Percentiles rank a stretch among this genome's conserved stretches.
phyloP scores from a whole-genome alignment of 139 green algal species.

The Pleodorina starrii region DNA sequence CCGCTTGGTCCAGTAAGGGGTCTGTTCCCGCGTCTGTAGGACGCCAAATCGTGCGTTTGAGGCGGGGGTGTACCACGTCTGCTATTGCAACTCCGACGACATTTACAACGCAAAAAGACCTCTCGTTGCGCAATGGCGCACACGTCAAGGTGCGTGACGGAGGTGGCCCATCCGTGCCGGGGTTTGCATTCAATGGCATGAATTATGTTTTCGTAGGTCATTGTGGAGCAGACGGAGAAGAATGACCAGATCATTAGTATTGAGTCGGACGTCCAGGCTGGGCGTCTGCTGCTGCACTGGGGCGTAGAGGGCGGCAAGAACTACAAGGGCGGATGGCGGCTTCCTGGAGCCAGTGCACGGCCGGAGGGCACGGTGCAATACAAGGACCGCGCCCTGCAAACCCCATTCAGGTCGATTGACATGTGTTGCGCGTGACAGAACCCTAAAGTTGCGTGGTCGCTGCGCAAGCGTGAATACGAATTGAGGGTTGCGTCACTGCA shows the following conservation, averaged over 20 bases:
- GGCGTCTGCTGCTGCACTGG: constrained; percentile 92
- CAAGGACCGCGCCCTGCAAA: constrained; percentile 97
- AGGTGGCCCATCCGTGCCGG: no score
- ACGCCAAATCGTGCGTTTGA: neutral
- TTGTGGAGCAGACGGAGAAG: constrained; percentile 36
- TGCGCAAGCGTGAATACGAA: no score
- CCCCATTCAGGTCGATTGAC: constrained; percentile 78
- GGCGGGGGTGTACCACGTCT: neutral
- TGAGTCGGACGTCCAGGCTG: constrained; percentile 60
- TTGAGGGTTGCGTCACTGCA: no score
- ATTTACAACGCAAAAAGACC: constrained; percentile 13
- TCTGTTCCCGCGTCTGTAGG: neutral
- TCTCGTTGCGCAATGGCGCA: constrained; percentile 21
- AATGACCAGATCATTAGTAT: constrained; percentile 58
- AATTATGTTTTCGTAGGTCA: constrained; percentile 39
- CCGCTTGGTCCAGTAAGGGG: neutral
- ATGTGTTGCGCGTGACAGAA: neutral
- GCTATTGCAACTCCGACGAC: neutral
- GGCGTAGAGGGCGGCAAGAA: constrained; percentile 87
- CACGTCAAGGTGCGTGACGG: constrained; percentile 38
- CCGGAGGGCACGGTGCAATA: constrained; percentile 92
- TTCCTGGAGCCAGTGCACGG: constrained; percentile 72
- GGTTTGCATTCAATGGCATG: neutral
- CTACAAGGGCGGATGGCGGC: constrained; percentile 91
- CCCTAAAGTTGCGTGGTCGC: constrained; percentile 10